Evolutionary conservation across 2,329 filamentous ascomycete genomes (phyloP), one percentile per base, ranked within the genome.

Genomic region (Venturia asperata): DNA sequence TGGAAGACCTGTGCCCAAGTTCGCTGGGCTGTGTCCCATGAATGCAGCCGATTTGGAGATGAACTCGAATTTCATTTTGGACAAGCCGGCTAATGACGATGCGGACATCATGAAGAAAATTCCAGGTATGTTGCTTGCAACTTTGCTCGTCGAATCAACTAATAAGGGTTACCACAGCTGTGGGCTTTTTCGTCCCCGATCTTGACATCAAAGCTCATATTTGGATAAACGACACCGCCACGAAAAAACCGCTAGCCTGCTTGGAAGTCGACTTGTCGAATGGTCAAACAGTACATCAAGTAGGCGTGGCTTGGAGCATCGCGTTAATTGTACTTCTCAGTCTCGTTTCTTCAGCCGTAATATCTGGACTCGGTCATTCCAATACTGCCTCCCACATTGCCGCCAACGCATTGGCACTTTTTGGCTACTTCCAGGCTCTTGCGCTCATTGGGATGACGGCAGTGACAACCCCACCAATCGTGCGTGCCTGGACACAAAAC

Each of bases 381-480:
- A 97, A 97, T 75, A 93, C 93, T 7, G 93, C 93, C 61, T 92
- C 93, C 62, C 93, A 97, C 77, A 90, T 97, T 68, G 93, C 93
- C 65, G 89, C 92, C 64, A 96, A 96, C 73, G 91, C 93, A 1
- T 83, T 97, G 68, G 94, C 92, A 19, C 86, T 97, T 37, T 96
- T 96, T 74, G 86, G 89, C 67, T 97, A 94, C 77, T 96, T 97
- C 82, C 93, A 97, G 77, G 87, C 91, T 5, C 92, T 96, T 77
- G 63, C 63, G 3, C 30, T 64, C 6, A 82, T 96, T 71, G 92
- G 92, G 68, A 87, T 97, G 77, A 90, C 88, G 65, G 85, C 88
- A 24, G 88, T 97, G 15, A 81, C 83, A 61, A 83, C 96, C 64
- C 93, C 93, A 7, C 93, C 93, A 0, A 90, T 96, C 67, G 93